These are phyloP conservation scores for Nothophytophthora sp. DNA, from an alignment of 352 stramenopile genomes.

Conservation along the genomic window DNA sequence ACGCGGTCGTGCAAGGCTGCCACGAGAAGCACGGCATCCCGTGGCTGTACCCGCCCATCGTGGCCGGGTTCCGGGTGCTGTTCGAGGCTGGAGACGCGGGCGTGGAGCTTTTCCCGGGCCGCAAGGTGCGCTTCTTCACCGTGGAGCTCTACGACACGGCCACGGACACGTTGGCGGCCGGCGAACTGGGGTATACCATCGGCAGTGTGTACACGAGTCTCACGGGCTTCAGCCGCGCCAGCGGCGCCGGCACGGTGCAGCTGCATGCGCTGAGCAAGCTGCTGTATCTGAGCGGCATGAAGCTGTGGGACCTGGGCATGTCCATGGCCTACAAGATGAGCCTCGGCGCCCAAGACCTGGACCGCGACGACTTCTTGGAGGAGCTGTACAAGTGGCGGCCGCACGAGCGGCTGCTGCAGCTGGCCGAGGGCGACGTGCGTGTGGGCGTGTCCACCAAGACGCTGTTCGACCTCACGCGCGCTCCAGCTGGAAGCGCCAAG, in stretches of 20 bases:
- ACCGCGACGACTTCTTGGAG: constrained; percentile 72
- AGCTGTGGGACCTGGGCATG: constrained; percentile 90
- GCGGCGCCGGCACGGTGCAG: constrained; percentile 83
- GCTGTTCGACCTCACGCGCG: constrained; percentile 53
- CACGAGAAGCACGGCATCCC: constrained; percentile 92
- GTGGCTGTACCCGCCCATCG: constrained; percentile 93
- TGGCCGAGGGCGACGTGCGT: constrained; percentile 43
- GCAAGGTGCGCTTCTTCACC: constrained; percentile 85
- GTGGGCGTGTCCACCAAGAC: constrained; percentile 50
- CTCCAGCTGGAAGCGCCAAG: constrained; percentile 6
- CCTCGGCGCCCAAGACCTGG: constrained; percentile 69
- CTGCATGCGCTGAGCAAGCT: constrained; percentile 77
- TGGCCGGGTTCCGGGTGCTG: constrained; percentile 78
- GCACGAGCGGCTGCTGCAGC: constrained; percentile 47
- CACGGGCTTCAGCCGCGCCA: constrained; percentile 76
- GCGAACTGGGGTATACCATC: constrained; percentile 94
- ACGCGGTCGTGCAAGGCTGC: constrained; percentile 89
- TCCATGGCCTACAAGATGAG: constrained; percentile 90
- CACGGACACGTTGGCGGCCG: constrained; percentile 80
- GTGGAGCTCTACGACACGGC: constrained; percentile 89
- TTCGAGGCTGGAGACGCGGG: constrained; percentile 58
- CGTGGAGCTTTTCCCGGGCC: constrained; percentile 57
- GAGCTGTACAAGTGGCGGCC: constrained; percentile 65
- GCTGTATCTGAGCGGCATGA: constrained; percentile 72
- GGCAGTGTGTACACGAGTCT: constrained; percentile 92